Conservation (phyloP, 1,139 yeast genomes). For the Scheffersomyces parashehatae region DNA sequence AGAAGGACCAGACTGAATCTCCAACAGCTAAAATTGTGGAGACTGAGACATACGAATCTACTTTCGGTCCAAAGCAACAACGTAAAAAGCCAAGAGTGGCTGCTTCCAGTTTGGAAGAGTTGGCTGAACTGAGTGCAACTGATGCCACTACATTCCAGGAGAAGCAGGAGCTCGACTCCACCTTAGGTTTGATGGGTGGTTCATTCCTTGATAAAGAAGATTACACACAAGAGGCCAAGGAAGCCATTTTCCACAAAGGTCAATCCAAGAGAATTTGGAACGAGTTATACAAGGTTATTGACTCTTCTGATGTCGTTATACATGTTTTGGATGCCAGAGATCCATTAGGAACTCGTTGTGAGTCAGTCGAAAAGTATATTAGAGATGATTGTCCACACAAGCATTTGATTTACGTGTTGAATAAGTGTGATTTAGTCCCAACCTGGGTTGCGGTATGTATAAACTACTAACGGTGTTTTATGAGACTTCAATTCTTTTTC, state of each 20-base stretch:
- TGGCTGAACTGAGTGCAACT: constrained; percentile 60
- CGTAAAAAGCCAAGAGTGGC: constrained; percentile 87
- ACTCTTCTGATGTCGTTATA: constrained; percentile 94
- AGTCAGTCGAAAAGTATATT: constrained; percentile 88
- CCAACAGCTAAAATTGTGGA: constrained; percentile 83
- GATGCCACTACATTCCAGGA: constrained; percentile 70
- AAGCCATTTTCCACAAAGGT: constrained; percentile 93
- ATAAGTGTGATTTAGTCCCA: constrained; percentile 97
- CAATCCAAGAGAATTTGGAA: constrained; percentile 99
- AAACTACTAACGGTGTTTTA: constrained; percentile 3
- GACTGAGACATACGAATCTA: constrained; percentile 76
- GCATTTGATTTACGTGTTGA: constrained; percentile 89
- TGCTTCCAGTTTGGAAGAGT: constrained; percentile 76
- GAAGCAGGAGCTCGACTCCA: constrained; percentile 68
- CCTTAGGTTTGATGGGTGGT: constrained; percentile 80
- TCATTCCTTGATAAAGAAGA: constrained; percentile 70
- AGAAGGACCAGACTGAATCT: constrained; percentile 68
- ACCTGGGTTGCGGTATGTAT: constrained; percentile 99
- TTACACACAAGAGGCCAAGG: constrained; percentile 87
- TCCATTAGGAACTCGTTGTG: constrained; percentile 95
- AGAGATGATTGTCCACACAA: constrained; percentile 94
- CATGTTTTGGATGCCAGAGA: constrained; percentile 97
- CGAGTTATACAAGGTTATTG: constrained; percentile 93
- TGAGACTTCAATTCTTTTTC: constrained; percentile 8
- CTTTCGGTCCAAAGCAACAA: constrained; percentile 95